Base-by-base conservation (phyloP, 2,329 filamentous ascomycete genomes). In the Exophiala phaeomuriformis region DNA sequence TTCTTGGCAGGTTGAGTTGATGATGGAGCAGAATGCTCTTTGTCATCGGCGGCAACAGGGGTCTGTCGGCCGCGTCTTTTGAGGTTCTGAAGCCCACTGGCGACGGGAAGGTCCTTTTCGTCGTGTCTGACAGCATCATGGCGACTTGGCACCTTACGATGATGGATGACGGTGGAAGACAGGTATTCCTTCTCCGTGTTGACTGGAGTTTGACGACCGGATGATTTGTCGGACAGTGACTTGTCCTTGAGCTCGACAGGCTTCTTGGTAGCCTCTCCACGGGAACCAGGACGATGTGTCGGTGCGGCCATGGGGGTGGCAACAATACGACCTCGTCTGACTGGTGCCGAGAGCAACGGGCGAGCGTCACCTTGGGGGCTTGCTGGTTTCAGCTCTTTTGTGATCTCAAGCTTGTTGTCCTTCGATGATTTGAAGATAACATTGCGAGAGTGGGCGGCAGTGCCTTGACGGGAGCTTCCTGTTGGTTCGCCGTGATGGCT, bases 281-380 rank as follows among this genome's bases (percentile, higher is more conserved):
- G 53, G 43, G 55, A 58, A 7, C 47, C 52, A 41, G 55, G 58
- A 12, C 55, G 52, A 31, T 57, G 56, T 35, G 28, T 35, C 10
- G 49, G 42, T 7, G 35, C 37, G 44, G 52, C 27, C 35, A 63
- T 61, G n/a, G 61, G 61, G 19, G 61, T 63, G 39, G 58, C 60
- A 51, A 61, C 55, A 36, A 62, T 58, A 37, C 55, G 56, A 8
- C 56, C 56, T 61, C 61, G 56, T 52, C 61, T 57, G 56, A 63
- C 57, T 33, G 61, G 61, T n/a, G 61, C 61, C 12, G 61, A 58
- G 46, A 61, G 41, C n/a, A 63, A 46, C 32, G 53, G 53, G 27
- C 51, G 42, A 27, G 42, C 42, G 12, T 45, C 42, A 7, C 3
- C 42, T 32, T 45, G 42, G 36, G 31, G 50, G 45, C 50, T 59